A percentile compares a stretch with the other conserved stretches of the same genome.
Conservation (phyloP, 176 grass and related monocot species). For the Tuctoria greenei region DNA sequence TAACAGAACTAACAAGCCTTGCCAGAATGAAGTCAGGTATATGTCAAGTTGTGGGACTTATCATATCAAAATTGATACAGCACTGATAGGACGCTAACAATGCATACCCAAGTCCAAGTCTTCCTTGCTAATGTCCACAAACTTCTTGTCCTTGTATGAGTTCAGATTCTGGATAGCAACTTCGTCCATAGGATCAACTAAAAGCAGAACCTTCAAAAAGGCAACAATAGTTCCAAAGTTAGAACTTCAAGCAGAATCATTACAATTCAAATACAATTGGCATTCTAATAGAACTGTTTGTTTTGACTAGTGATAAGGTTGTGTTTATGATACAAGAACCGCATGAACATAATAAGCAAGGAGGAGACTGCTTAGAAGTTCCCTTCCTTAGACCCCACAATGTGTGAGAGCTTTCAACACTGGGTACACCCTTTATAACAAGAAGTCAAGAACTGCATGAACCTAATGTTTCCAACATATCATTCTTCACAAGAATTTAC, state of each 20-base stretch:
- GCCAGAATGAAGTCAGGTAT: background rate
- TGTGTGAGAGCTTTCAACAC: no score
- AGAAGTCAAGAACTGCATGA: background rate
- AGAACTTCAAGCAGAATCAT: background rate
- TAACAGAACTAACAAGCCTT: constrained; percentile 3
- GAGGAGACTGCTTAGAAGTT: no score
- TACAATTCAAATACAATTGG: background rate
- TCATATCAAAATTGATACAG: background rate
- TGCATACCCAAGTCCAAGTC: constrained; percentile 73
- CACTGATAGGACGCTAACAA: constrained; percentile 7
- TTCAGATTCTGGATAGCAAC: constrained; percentile 82
- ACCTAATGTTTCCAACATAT: background rate
- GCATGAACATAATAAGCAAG: no score
- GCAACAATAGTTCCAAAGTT: background rate
- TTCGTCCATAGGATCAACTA: constrained; percentile 98
- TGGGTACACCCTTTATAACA: no score
- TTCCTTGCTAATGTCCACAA: constrained; percentile 98
- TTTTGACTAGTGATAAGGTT: no score
- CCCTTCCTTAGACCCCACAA: no score
- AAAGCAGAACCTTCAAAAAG: constrained; percentile 78
- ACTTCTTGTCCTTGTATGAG: constrained; percentile 97
- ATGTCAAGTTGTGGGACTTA: background rate
- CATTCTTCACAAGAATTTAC: background rate
- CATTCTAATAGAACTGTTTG: background rate
- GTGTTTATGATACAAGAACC: background rate